These are phyloP conservation scores for Ceratocystis albifundus DNA, from an alignment of 2,329 filamentous ascomycete genomes.

Conservation along the genomic window DNA sequence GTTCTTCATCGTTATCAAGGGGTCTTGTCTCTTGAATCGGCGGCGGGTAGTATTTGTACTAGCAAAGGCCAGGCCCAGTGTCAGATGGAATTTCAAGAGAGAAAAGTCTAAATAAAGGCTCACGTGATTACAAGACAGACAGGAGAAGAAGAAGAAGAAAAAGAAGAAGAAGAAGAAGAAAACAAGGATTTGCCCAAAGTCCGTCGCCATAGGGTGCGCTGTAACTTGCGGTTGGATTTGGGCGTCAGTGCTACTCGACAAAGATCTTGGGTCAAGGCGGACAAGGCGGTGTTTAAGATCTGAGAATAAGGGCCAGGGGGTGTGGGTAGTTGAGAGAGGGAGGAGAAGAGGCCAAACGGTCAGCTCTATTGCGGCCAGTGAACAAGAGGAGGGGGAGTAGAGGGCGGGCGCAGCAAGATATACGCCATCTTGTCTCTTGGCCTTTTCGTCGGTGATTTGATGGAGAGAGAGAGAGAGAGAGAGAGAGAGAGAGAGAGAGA, in stretches of 20 bases:
- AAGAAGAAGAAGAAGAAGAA: neutral
- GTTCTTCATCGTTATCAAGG: no score
- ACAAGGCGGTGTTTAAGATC: neutral
- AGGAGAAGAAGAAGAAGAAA: neutral
- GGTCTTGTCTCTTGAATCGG: no score
- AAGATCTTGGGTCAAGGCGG: constrained; percentile 4
- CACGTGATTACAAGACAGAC: neutral
- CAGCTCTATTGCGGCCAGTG: neutral
- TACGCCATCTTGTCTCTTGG: no score
- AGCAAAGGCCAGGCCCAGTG: no score
- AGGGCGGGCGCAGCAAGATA: no score
- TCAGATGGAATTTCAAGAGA: neutral
- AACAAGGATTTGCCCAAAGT: no score
- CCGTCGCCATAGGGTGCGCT: neutral
- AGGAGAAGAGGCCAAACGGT: neutral
- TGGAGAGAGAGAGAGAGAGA: neutral
- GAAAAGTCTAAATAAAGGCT: neutral
- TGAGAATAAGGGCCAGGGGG: neutral
- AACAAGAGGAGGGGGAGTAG: no score
- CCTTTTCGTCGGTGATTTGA: neutral
- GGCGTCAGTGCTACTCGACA: neutral
- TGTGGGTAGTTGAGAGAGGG: neutral
- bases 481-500: constrained; percentile 2
- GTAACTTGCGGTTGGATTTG: constrained; percentile 6
- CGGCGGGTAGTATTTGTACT: no score